Evolutionary conservation across 169 alveolate genomes (phyloP).

Genomic region (Cryptosporidium xiaoi): DNA sequence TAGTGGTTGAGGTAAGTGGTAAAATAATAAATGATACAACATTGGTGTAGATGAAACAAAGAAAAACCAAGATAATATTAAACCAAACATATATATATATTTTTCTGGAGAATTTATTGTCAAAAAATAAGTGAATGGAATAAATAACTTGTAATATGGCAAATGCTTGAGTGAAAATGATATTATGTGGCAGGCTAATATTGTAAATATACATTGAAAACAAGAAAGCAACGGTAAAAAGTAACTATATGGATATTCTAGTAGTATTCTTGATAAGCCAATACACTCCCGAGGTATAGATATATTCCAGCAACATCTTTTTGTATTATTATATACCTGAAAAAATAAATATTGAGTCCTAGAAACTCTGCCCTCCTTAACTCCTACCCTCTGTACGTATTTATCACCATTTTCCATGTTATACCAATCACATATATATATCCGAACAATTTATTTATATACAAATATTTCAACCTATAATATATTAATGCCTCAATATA

Average conservation of each 20-base stretch:
- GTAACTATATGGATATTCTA: conserved; percentile 65
- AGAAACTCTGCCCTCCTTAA: conserved; percentile 60
- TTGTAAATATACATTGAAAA: conserved; percentile 55
- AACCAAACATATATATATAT: conserved; percentile 40
- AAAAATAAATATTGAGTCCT: conserved; percentile 58
- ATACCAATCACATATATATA: background rate
- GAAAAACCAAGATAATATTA: conserved; percentile 34
- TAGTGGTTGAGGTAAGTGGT: conserved; percentile 71
- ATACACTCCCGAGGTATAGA: conserved; percentile 68
- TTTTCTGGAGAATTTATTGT: conserved; percentile 59
- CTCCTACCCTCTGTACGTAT: conserved; percentile 60
- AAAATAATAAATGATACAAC: conserved; percentile 59
- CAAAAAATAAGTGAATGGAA: conserved; percentile 58
- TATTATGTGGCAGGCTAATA: conserved; percentile 33
- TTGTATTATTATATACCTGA: conserved; percentile 65
- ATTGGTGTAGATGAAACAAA: conserved; percentile 52
- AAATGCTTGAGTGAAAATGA: conserved; percentile 26
- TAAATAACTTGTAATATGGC: conserved; percentile 40
- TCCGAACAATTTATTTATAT: background rate
- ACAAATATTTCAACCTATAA: background rate
- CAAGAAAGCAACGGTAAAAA: conserved; percentile 50
- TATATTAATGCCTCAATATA: background rate
- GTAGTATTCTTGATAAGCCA: conserved; percentile 38
- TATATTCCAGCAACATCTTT: conserved; percentile 64
- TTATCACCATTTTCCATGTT: conserved; percentile 71